Percentiles rank a stretch among this genome's conserved stretches.
Evolutionary conservation across 2,329 filamentous ascomycete genomes (phyloP).

Genomic region (Aspergillus aculeatinus): DNA sequence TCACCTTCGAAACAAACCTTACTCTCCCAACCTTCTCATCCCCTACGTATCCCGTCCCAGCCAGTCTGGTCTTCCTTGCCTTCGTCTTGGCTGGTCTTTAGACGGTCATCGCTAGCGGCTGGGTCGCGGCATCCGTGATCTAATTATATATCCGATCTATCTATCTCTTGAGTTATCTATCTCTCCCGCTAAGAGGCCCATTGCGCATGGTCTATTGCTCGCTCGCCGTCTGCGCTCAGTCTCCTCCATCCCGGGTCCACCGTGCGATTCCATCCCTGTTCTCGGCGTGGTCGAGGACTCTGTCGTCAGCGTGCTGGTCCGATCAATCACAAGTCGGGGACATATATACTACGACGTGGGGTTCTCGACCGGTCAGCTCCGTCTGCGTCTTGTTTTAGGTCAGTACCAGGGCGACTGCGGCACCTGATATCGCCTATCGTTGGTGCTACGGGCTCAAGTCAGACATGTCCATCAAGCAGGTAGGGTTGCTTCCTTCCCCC

Average conservation of each 20-base stretch:
- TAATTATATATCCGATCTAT: constrained; percentile 27
- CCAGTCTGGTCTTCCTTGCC: constrained; percentile 10
- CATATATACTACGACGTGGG: constrained; percentile 3
- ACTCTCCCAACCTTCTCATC: not conserved
- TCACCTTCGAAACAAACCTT: not conserved
- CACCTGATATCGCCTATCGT: not conserved
- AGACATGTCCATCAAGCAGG: constrained; percentile 62
- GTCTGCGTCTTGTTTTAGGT: not conserved
- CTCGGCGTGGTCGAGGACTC: constrained; percentile 8
- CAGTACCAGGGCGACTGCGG: not conserved
- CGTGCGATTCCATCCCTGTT: constrained; percentile 9
- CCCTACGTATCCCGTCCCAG: not conserved
- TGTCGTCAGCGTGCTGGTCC: constrained; percentile 12
- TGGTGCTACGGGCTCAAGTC: not conserved
- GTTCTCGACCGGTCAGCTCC: not conserved
- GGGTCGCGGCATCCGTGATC: constrained; percentile 17
- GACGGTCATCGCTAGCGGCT: constrained; percentile 6
- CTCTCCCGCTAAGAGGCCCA: constrained; percentile 11
- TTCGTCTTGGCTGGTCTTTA: constrained; percentile 13
- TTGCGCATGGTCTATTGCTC: constrained; percentile 15
- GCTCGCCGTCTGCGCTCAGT: constrained; percentile 8
- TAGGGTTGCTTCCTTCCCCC: constrained; percentile 30
- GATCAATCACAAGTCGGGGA: constrained; percentile 1
- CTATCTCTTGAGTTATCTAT: constrained; percentile 15
- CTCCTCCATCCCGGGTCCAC: not conserved